phyloP scores from a whole-genome alignment of 306 rosid genomes.

The Vigna nakashimae region DNA sequence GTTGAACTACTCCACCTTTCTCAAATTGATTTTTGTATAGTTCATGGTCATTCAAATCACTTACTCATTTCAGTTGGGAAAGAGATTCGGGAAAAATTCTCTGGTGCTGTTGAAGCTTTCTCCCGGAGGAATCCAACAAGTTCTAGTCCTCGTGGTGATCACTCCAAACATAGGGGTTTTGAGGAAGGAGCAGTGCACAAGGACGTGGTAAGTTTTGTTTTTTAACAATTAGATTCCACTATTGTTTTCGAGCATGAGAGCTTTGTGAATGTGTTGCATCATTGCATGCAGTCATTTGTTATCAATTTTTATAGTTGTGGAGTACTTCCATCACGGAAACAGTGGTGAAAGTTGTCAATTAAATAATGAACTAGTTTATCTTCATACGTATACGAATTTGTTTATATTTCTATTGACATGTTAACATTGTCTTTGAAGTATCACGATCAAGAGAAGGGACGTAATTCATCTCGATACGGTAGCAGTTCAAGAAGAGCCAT shows the following conservation, averaged over 20 bases:
- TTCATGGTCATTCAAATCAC: conserved; percentile 32
- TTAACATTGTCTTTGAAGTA: conserved; percentile 56
- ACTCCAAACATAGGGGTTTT: conserved; percentile 64
- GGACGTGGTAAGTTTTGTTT: conserved; percentile 69
- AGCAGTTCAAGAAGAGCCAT: conserved; percentile 86
- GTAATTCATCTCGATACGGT: conserved; percentile 79
- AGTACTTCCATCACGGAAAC: background rate
- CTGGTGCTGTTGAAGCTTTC: conserved; percentile 96
- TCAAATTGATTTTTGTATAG: conserved; percentile 12
- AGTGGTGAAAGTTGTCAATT: conserved; percentile 5
- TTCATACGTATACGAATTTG: background rate
- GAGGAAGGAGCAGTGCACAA: conserved; percentile 69
- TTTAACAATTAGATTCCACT: background rate
- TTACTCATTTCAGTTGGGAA: conserved; percentile 77
- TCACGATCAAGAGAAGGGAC: conserved; percentile 75
- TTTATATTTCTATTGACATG: background rate
- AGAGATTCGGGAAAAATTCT: conserved; percentile 84
- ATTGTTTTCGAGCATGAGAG: background rate
- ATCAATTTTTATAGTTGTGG: background rate
- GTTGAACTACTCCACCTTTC: conserved; percentile 22
- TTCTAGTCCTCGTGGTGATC: conserved; percentile 80
- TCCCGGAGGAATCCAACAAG: conserved; percentile 75
- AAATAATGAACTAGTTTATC: background rate
- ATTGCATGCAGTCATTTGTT: conserved; percentile 10
- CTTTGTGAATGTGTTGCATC: conserved; percentile 23